Evolutionary conservation across 2,329 filamentous ascomycete species (phyloP).

Genomic region (Phoma herbarum): DNA sequence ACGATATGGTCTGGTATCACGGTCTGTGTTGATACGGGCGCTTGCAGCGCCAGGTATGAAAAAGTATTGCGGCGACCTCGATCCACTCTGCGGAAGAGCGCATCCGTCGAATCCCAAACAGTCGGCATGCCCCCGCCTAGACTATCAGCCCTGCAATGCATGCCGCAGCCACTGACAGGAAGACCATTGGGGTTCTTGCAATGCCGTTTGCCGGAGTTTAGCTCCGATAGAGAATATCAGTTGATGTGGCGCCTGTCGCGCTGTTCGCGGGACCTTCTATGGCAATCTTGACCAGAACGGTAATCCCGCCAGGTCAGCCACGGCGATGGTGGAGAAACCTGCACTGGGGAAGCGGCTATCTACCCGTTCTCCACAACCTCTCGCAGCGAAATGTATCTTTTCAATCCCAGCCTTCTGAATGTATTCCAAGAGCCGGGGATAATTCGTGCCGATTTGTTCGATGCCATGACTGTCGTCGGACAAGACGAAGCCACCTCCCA

Average conservation of each 20-base stretch:
- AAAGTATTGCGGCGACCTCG: slow-evolving; percentile 15
- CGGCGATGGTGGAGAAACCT: slow-evolving; percentile 47
- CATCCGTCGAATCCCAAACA: not conserved
- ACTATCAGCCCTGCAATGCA: slow-evolving; percentile 17
- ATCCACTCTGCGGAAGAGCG: slow-evolving; percentile 17
- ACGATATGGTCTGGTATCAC: slow-evolving; percentile 41
- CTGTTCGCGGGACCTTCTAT: slow-evolving; percentile 10
- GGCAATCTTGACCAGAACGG: slow-evolving; percentile 40
- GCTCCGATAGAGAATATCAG: slow-evolving; percentile 13
- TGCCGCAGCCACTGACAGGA: slow-evolving; percentile 21
- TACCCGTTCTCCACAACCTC: slow-evolving; percentile 25
- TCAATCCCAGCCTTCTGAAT: slow-evolving; percentile 71
- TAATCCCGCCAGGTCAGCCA: slow-evolving; percentile 39
- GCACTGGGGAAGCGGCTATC: slow-evolving; percentile 47
- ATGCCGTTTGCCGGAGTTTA: slow-evolving; percentile 18
- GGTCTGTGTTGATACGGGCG: slow-evolving; percentile 30
- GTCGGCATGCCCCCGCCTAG: not conserved
- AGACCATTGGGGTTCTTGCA: slow-evolving; percentile 15
- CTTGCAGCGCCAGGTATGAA: slow-evolving; percentile 37
- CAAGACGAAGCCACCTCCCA: slow-evolving; percentile 84
- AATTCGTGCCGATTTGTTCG: slow-evolving; percentile 88
- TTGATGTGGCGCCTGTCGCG: slow-evolving; percentile 18
- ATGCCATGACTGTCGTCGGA: slow-evolving; percentile 95
- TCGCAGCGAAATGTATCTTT: slow-evolving; percentile 58
- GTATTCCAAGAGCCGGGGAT: slow-evolving; percentile 73